Evolutionary conservation across 2,329 filamentous ascomycete species (phyloP).

Genomic region (Trichoderma asperellum): DNA sequence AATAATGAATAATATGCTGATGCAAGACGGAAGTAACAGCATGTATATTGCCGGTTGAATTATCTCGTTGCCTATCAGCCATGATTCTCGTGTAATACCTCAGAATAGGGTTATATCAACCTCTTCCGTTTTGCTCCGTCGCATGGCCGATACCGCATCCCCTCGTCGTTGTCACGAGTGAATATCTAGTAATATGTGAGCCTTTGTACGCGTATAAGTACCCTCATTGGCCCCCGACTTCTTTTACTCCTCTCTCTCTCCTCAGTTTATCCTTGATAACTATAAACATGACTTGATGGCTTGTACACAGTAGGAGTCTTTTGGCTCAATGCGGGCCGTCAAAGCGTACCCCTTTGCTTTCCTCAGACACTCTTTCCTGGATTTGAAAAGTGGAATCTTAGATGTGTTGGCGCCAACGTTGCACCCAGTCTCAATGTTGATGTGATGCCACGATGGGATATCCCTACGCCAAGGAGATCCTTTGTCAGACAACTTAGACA

Average conservation of each 20-base stretch:
- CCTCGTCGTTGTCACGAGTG: neutral
- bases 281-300: neutral
- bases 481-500: no score
- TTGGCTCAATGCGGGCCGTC: neutral
- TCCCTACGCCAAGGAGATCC: no score
- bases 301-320: neutral
- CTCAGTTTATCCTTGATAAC: neutral
- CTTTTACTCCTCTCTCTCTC: neutral
- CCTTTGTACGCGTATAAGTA: neutral
- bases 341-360: no score
- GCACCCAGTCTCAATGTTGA: no score
- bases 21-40: neutral
- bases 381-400: no score
- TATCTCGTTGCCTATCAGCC: neutral
- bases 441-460: no score
- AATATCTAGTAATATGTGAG: neutral
- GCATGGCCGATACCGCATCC: neutral
- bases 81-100: neutral
- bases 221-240: neutral
- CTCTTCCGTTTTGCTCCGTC: neutral
- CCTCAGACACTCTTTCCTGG: no score
- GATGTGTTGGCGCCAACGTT: no score
- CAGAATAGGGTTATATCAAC: neutral
- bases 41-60: neutral
- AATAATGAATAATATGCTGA: neutral